A percentile compares a stretch with the other conserved stretches of the same genome.
Evolutionary conservation across 2,329 filamentous ascomycete genomes (phyloP).

Genomic region (Penicillium sclerotigenum): DNA sequence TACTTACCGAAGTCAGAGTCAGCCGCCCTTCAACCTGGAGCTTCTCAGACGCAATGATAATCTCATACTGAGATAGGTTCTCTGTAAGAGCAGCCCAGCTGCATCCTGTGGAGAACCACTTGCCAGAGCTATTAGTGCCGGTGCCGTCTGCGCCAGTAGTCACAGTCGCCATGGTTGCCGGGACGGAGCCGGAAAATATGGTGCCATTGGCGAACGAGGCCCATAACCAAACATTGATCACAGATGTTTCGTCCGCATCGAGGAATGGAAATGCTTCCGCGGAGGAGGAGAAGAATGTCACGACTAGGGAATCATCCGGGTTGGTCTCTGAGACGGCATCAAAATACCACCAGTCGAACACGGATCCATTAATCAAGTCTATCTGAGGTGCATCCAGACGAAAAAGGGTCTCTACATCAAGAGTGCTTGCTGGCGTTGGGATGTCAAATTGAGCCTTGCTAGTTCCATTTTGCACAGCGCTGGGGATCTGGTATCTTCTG

Average conservation of each 20-base stretch:
- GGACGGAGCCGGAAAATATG: slow-evolving; percentile 11
- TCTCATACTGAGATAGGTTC: slow-evolving; percentile 12
- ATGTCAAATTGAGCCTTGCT: slow-evolving; percentile 12
- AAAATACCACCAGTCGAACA: slow-evolving; percentile 45
- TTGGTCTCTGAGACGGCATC: slow-evolving; percentile 33
- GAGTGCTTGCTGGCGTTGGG: neutral
- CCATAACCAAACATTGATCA: slow-evolving; percentile 28
- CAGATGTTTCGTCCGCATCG: slow-evolving; percentile 7
- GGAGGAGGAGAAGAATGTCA: slow-evolving; percentile 35
- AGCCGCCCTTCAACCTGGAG: slow-evolving; percentile 15
- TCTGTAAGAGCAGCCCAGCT: slow-evolving; percentile 9
- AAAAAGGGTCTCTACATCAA: slow-evolving; percentile 4
- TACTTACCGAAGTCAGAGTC: slow-evolving; percentile 13
- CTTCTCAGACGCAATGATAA: slow-evolving; percentile 11
- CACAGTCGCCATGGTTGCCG: slow-evolving; percentile 16
- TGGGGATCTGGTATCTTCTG: slow-evolving; percentile 12
- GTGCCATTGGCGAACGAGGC: slow-evolving; percentile 28
- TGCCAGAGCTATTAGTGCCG: neutral
- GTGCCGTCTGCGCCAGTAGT: neutral
- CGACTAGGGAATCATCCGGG: slow-evolving; percentile 25
- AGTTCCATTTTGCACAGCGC: slow-evolving; percentile 6
- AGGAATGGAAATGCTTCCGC: slow-evolving; percentile 39
- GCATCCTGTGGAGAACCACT: slow-evolving; percentile 13
- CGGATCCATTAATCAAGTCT: slow-evolving; percentile 25
- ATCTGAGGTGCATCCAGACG: slow-evolving; percentile 29